Base-by-base conservation (phyloP, 2,329 filamentous ascomycete genomes). In the Pleurostoma richardsiae region DNA sequence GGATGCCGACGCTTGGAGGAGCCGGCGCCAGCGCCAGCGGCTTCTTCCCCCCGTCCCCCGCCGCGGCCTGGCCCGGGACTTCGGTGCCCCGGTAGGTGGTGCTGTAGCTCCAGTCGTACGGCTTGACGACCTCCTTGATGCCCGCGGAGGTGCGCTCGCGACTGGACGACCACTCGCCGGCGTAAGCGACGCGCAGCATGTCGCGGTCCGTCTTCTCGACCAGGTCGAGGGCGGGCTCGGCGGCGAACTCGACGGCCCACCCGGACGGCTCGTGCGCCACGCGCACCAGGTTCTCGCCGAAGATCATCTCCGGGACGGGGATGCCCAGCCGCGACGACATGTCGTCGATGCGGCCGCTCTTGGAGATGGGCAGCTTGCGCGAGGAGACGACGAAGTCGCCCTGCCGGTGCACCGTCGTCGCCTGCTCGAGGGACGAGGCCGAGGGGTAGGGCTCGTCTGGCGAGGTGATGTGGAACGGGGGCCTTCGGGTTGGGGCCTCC, bases 101-200 rank as follows among this genome's bases (percentile, higher is more conserved):
- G 54, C 84, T 94, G 70, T 97, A 99, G 52, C 90, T 96, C 94
- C 94, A 99, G 70, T 99, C 94, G 64, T 95, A 99, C 3, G 92
- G 91, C 70, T 91, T 91, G 46, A 99, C 89, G 29, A 96, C 85
- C 62, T 96, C 90, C 62, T 89, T 90, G 64, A 99, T 96, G 47
- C 86, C 88, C 43, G 90, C 87, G 43, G 87, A 86, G 57, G 88
- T 88, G 65, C 85, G 83, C 64, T 90, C 90, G 48, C 76, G 68
- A 44, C 69, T 79, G 54, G 73, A 73, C 54, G 71, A 74, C 94
- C 94, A 99, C 64, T 90, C 88, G 53, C 83, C 80, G 3, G 94
- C 95, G 69, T 97, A 91, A 39, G 91, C 88, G 42, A 99, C 94
- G 69, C 92, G 89, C 54, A 99, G 78, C 87, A 96, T 95, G 52